These are phyloP conservation scores for Sisymbrium altissimum DNA, from an alignment of 345 rosid species.

Conservation along the genomic window DNA sequence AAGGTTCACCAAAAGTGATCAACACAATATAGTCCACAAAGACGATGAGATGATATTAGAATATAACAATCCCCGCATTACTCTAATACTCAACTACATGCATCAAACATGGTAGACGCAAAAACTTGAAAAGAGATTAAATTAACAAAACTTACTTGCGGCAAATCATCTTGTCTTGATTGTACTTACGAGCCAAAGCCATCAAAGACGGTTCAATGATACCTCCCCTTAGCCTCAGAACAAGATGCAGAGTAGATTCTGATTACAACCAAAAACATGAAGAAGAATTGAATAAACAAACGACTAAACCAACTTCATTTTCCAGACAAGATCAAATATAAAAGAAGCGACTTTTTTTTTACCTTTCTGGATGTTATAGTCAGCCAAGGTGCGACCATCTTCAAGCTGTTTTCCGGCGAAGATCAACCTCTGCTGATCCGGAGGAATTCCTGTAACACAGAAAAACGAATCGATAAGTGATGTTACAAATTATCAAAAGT, in stretches of 20 bases:
- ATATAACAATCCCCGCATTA: neutral
- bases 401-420: conserved; percentile 38
- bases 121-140: neutral
- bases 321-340: neutral
- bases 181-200: conserved; percentile 48
- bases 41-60: neutral
- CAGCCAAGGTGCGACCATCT: conserved; percentile 37
- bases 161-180: conserved; percentile 54
- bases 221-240: conserved; percentile 62
- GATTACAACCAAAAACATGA: neutral
- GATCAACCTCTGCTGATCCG: conserved; percentile 37
- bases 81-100: neutral
- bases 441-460: conserved; percentile 44
- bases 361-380: conserved; percentile 39
- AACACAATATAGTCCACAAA: neutral
- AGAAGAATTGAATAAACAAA: neutral
- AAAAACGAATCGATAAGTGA: neutral
- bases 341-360: neutral
- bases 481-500: neutral
- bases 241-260: conserved; percentile 55
- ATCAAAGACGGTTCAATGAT: conserved; percentile 61
- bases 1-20: neutral
- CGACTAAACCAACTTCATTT: neutral
- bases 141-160: conserved; percentile 45
- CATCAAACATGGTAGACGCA: neutral